phyloP scores from a whole-genome alignment of 2,329 filamentous ascomycete genomes.

The Sporothrix mexicana region DNA sequence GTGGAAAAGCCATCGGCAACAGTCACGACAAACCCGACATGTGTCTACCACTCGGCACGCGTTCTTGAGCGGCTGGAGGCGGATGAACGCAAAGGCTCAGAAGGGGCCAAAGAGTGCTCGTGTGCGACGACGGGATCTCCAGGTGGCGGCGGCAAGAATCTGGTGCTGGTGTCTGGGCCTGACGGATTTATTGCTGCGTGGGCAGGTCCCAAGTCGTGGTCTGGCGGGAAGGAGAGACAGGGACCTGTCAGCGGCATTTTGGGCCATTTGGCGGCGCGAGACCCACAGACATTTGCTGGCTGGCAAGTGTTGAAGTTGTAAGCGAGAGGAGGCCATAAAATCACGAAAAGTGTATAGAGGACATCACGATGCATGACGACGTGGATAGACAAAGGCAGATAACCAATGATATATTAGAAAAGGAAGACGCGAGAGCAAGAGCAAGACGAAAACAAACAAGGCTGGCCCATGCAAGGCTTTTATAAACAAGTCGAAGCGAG shows the following conservation, averaged over 20 bases:
- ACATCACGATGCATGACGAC: not conserved
- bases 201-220: constrained; percentile 81
- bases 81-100: constrained; percentile 5
- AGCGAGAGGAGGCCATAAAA: too few relatives aligned
- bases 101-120: constrained; percentile 40
- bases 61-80: constrained; percentile 5
- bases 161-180: constrained; percentile 87
- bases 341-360: not conserved
- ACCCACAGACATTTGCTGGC: constrained; percentile 46
- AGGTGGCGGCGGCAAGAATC: constrained; percentile 54
- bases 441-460: constrained; percentile 19
- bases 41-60: constrained; percentile 29
- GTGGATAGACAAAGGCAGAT: not conserved
- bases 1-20: not conserved
- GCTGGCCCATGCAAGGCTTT: not conserved
- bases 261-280: constrained; percentile 60
- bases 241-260: constrained; percentile 75
- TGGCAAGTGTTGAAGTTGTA: constrained; percentile 63
- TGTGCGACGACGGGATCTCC: constrained; percentile 39
- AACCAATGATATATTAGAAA: constrained; percentile 6
- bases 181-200: constrained; percentile 85
- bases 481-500: not conserved
- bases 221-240: constrained; percentile 73
- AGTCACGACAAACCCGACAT: constrained; percentile 20
- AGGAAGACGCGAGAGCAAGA: not conserved